These are phyloP conservation scores for Gracilaria gracilis DNA, from an alignment of 23 red algal genomes.

Conservation along the genomic window DNA sequence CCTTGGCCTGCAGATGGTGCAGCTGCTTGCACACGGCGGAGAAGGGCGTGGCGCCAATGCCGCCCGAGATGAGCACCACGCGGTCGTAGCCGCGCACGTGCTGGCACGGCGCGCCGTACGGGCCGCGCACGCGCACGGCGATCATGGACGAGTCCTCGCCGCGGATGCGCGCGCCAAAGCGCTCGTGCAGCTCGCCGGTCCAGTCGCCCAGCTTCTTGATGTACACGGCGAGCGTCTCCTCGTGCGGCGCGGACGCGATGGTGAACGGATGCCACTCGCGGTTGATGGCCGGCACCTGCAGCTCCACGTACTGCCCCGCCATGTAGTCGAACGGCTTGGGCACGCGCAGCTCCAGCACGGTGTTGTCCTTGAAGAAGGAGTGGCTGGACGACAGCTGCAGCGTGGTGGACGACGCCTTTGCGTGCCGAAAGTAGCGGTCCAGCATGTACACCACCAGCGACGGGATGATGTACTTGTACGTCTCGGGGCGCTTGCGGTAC, in stretches of 20 bases:
- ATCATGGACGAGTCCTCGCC: conserved; percentile 7
- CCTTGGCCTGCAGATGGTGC: conserved; percentile 42
- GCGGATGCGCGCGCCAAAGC: conserved; percentile 12
- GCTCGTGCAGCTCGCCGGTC: conserved; percentile 65
- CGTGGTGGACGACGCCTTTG: background rate
- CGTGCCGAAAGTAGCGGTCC: conserved; percentile 40
- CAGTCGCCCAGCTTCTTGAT: conserved; percentile 82
- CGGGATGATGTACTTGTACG: conserved; percentile 78
- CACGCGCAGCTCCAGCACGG: conserved; percentile 61
- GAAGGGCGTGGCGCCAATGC: conserved; percentile 84
- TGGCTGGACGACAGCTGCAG: conserved; percentile 38
- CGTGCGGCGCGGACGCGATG: conserved; percentile 84
- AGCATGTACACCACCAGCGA: conserved; percentile 62
- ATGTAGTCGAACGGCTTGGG: conserved; percentile 67
- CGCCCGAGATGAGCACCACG: conserved; percentile 74
- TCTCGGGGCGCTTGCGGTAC: conserved; percentile 61
- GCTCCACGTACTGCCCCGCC: conserved; percentile 84
- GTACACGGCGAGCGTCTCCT: conserved; percentile 63
- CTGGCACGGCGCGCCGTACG: conserved; percentile 80
- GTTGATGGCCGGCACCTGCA: conserved; percentile 72
- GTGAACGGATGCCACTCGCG: conserved; percentile 86
- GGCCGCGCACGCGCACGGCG: conserved; percentile 61
- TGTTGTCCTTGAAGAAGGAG: conserved; percentile 24
- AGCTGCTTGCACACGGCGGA: conserved; percentile 58
- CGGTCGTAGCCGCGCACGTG: conserved; percentile 66